These are phyloP conservation scores for Ogataea populi-albae DNA, from an alignment of 805 yeast species.

Conservation along the genomic window DNA sequence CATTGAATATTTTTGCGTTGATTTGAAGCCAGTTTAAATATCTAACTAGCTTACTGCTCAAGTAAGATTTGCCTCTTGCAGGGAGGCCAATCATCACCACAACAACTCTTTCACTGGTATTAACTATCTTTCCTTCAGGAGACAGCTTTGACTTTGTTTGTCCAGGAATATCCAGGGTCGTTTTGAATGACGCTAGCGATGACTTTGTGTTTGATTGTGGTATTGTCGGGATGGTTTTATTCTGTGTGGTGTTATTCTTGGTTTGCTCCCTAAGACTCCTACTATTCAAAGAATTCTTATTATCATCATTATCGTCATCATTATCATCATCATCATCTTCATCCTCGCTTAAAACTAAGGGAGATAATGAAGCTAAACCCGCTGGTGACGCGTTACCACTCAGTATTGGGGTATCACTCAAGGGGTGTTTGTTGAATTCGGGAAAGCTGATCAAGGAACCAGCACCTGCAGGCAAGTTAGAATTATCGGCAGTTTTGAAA, in stretches of 20 bases:
- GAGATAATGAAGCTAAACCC: conserved; percentile 20
- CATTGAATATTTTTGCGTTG: conserved; percentile 86
- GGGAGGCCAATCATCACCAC: conserved; percentile 97
- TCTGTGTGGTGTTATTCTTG: conserved; percentile 24
- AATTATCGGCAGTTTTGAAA: background rate
- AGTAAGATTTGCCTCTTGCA: conserved; percentile 91
- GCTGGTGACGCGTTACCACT: conserved; percentile 57
- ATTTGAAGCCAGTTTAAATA: conserved; percentile 94
- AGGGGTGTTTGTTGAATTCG: conserved; percentile 66
- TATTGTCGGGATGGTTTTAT: conserved; percentile 20
- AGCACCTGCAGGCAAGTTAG: background rate
- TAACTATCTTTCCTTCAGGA: conserved; percentile 67
- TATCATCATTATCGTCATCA: conserved; percentile 9
- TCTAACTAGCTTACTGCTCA: conserved; percentile 86
- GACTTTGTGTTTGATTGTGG: conserved; percentile 1
- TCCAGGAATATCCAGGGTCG: conserved; percentile 90
- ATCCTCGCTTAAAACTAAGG: conserved; percentile 25
- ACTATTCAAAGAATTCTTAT: conserved; percentile 3
- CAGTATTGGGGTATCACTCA: conserved; percentile 70
- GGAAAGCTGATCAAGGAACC: conserved; percentile 37
- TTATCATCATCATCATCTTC: conserved; percentile 27
- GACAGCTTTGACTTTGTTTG: conserved; percentile 76
- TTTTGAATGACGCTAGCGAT: conserved; percentile 25
- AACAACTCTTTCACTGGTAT: conserved; percentile 68
- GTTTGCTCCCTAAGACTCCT: conserved; percentile 17